Evolutionary conservation across 2,329 filamentous ascomycete genomes (phyloP).

Genomic region (Penicillium sp.): DNA sequence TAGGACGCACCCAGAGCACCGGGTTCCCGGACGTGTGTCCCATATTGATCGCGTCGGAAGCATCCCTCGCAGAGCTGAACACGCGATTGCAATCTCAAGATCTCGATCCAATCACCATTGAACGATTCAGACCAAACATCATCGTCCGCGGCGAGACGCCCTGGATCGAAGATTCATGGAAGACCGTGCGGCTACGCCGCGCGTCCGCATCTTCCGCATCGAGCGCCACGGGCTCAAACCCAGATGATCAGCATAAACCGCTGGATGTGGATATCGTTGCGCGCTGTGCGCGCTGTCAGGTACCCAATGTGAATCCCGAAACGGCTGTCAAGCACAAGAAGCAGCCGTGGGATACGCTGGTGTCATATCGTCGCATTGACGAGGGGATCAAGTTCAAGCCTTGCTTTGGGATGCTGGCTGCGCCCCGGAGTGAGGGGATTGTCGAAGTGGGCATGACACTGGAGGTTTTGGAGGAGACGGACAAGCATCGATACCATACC

Average conservation of each 20-base stretch:
- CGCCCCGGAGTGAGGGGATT: conserved; percentile 50
- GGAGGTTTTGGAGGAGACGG: conserved; percentile 53
- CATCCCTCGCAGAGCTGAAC: conserved; percentile 55
- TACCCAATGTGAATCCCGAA: conserved; percentile 60
- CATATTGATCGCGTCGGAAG: conserved; percentile 51
- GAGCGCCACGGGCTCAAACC: neutral
- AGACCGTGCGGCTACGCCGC: conserved; percentile 42
- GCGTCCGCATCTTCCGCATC: neutral
- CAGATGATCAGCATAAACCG: conserved; percentile 4
- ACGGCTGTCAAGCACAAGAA: conserved; percentile 53
- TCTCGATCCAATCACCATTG: conserved; percentile 49
- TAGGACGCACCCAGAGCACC: conserved; percentile 50
- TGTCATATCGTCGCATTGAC: conserved; percentile 56
- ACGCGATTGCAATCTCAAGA: conserved; percentile 40
- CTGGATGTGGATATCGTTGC: conserved; percentile 53
- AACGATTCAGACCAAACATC: conserved; percentile 60
- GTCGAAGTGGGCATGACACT: conserved; percentile 55
- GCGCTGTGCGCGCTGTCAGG: conserved; percentile 55
- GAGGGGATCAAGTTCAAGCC: conserved; percentile 58
- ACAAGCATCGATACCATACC: conserved; percentile 51
- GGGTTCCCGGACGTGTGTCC: conserved; percentile 58
- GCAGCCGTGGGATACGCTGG: conserved; percentile 58
- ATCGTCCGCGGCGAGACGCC: conserved; percentile 51
- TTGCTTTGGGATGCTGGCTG: conserved; percentile 62
- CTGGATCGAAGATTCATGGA: conserved; percentile 61